Percentiles rank a stretch among this genome's conserved stretches.
These are phyloP conservation scores for Candida tropicalis DNA, from an alignment of 1,139 yeast genomes.

Conservation along the genomic window DNA sequence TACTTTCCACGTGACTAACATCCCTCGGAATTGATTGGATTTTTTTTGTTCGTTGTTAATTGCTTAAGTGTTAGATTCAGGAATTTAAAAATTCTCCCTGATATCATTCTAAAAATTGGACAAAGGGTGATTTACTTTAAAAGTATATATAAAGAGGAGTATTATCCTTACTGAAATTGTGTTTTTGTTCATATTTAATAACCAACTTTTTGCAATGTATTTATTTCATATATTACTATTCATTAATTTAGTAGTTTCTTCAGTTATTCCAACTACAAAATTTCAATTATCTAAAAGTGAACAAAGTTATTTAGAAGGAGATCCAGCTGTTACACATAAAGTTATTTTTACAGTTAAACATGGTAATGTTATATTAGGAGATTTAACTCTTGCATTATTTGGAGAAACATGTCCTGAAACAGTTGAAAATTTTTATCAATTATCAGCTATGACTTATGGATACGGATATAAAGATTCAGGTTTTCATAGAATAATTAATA, in stretches of 20 bases:
- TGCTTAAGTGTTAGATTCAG: background rate
- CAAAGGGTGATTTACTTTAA: too few species aligned
- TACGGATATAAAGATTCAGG: constrained; percentile 34
- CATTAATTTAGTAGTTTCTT: constrained; percentile 6
- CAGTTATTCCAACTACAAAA: constrained; percentile 10
- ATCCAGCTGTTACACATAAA: constrained; percentile 33
- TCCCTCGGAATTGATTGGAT: too few species aligned
- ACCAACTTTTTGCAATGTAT: background rate
- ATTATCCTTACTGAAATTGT: too few species aligned
- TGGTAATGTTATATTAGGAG: constrained; percentile 23
- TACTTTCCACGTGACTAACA: background rate
- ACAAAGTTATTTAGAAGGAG: constrained; percentile 19
- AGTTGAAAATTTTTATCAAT: constrained; percentile 38
- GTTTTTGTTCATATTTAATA: background rate
- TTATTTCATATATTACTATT: background rate
- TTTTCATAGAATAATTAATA: constrained; percentile 41
- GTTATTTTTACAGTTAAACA: constrained; percentile 26
- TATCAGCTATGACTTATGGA: constrained; percentile 35
- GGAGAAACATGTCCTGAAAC: constrained; percentile 40
- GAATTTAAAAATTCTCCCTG: background rate
- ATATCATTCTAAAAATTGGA: too few species aligned
- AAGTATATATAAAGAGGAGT: too few species aligned
- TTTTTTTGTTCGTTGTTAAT: too few species aligned
- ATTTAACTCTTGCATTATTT: constrained; percentile 27
- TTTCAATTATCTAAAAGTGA: constrained; percentile 16